phyloP scores from a whole-genome alignment of 2,329 filamentous ascomycete species.

The Hymenotorrendiella dingleyae region DNA sequence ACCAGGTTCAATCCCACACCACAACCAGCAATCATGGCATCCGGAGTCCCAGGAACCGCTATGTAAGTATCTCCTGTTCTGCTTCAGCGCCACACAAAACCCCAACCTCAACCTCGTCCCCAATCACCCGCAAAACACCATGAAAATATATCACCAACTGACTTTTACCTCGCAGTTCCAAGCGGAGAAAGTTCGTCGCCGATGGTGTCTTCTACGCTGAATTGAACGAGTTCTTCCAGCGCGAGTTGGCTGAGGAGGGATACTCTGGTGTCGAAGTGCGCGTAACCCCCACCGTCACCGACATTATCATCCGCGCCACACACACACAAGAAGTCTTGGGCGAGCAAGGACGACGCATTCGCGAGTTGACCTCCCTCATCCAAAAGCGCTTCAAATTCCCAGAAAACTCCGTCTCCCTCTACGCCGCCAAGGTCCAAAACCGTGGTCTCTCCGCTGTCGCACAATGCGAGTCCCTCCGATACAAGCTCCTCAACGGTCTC shows the following conservation, averaged over 20 bases:
- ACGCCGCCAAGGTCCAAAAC: constrained; percentile 99
- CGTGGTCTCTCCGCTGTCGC: constrained; percentile 99
- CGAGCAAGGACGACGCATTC: constrained; percentile 99
- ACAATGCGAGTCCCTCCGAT: constrained; percentile 99
- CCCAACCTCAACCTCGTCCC: background rate
- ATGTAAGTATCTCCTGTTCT: constrained; percentile 27
- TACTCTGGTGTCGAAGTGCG: constrained; percentile 99
- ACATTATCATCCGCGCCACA: constrained; percentile 99
- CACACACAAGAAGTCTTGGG: constrained; percentile 99
- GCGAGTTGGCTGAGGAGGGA: constrained; percentile 98
- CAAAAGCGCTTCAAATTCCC: constrained; percentile 99
- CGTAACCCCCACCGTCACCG: constrained; percentile 98
- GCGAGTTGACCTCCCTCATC: constrained; percentile 99
- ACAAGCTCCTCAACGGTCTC: constrained; percentile 99
- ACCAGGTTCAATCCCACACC: constrained; percentile 25
- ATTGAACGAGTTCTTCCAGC: constrained; percentile 99
- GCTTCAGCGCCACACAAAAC: background rate
- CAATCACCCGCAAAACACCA: too few relatives aligned
- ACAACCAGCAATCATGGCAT: constrained; percentile 33
- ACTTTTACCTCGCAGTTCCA: constrained; percentile 54
- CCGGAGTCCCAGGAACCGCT: constrained; percentile 32
- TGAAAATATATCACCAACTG: too few relatives aligned
- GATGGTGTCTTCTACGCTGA: constrained; percentile 99
- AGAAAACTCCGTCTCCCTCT: constrained; percentile 99
- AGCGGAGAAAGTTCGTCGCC: constrained; percentile 90